Evolutionary conservation across 352 stramenopile genomes (phyloP).

Genomic region (Phytophthora pinifolia): DNA sequence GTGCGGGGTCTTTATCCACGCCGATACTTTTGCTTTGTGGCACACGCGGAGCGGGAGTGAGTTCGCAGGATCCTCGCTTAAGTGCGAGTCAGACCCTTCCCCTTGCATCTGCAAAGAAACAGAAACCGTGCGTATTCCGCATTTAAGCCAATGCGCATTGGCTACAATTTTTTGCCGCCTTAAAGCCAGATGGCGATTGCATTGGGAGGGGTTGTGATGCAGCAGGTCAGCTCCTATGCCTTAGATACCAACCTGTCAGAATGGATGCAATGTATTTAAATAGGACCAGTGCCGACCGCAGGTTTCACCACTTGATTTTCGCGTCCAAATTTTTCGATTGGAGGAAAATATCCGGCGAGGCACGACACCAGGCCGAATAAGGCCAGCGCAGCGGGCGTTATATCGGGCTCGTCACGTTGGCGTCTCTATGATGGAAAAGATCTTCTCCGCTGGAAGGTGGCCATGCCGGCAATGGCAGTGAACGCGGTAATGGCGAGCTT

Average conservation of each 20-base stretch:
- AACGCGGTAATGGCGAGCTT: too few species aligned
- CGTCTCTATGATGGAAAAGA: conserved; percentile 6
- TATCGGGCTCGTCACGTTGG: conserved; percentile 2
- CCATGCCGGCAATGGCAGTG: neutral
- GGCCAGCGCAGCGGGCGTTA: conserved; percentile 12
- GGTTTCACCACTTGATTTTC: conserved; percentile 34
- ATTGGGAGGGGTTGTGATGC: neutral
- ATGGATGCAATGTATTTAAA: too few species aligned
- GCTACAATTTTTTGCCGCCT: conserved; percentile 16
- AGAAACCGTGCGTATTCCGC: conserved; percentile 13
- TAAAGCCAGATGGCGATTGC: neutral
- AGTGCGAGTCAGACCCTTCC: conserved; percentile 9
- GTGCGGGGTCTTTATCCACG: conserved; percentile 4
- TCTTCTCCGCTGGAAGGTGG: neutral
- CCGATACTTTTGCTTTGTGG: conserved; percentile 32
- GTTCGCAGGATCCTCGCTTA: conserved; percentile 14
- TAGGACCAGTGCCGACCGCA: neutral
- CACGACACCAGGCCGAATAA: conserved; percentile 12
- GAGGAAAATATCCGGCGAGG: conserved; percentile 24
- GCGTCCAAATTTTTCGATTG: conserved; percentile 17
- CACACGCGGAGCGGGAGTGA: conserved; percentile 16
- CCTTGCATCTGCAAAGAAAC: conserved; percentile 20
- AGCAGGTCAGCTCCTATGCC: too few species aligned
- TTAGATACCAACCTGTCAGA: too few species aligned
- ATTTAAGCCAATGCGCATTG: conserved; percentile 10